Evolutionary conservation across 495 filamentous ascomycete genomes (phyloP).

Genomic region (Amniculicola lignicola): DNA sequence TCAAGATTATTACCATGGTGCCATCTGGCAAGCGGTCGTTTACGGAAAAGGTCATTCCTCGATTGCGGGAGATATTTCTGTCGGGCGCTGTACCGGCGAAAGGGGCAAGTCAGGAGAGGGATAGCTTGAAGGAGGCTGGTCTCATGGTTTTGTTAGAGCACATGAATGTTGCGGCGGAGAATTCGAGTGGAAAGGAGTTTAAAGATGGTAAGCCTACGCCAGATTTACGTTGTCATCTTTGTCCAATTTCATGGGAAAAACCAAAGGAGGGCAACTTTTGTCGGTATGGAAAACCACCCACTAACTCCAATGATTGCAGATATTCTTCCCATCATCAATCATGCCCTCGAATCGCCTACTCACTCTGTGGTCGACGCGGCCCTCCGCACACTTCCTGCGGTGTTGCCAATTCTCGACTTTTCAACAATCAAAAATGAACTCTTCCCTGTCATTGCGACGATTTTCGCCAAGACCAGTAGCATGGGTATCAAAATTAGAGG

Average conservation of each 20-base stretch:
- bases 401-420: constrained; percentile 85
- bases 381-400: constrained; percentile 65
- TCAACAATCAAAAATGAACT: constrained; percentile 93
- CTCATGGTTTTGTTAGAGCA: constrained; percentile 87
- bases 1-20: constrained; percentile 74
- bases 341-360: constrained; percentile 81
- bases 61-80: constrained; percentile 76
- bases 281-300: too few relatives aligned
- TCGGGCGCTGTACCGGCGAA: constrained; percentile 39
- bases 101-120: constrained; percentile 58
- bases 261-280: too few relatives aligned
- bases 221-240: too few relatives aligned
- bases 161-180: constrained; percentile 66
- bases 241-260: too few relatives aligned
- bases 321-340: constrained; percentile 76
- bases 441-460: constrained; percentile 82
- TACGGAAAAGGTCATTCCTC: constrained; percentile 78
- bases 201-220: constrained; percentile 83
- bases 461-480: constrained; percentile 89
- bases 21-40: constrained; percentile 74
- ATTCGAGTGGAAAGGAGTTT: constrained; percentile 86
- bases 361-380: constrained; percentile 84
- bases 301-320: constrained; percentile 59
- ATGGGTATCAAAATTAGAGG: constrained; percentile 90
- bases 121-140: constrained; percentile 81